Evolutionary conservation across 176 grass and related monocot species (phyloP).

Genomic region (Oryza coarctata): DNA sequence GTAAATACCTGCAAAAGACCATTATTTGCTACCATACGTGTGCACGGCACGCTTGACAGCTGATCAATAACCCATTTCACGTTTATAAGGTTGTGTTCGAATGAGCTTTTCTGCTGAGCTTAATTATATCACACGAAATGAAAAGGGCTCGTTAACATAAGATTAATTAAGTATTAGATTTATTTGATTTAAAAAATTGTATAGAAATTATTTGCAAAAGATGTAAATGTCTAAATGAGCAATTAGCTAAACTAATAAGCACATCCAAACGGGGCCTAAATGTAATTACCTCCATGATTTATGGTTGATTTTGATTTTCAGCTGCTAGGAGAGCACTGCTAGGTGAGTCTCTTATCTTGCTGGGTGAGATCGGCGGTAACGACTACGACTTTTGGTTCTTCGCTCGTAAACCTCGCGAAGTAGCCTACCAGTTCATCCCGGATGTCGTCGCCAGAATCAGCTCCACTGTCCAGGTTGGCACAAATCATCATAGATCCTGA

Average conservation of each 20-base stretch:
- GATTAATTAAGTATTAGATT: too few species aligned
- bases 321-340: constrained; percentile 29
- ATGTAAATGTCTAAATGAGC: too few species aligned
- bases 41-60: neutral
- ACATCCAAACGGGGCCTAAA: too few species aligned
- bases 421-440: constrained; percentile 42
- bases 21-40: neutral
- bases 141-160: too few species aligned
- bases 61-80: neutral
- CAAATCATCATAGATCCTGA: neutral
- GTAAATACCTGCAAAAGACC: too few species aligned
- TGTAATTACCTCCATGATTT: neutral
- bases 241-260: too few species aligned
- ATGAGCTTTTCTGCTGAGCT: too few species aligned
- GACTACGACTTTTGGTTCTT: constrained; percentile 60
- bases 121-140: too few species aligned
- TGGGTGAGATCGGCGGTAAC: constrained; percentile 68
- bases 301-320: neutral
- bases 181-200: too few species aligned
- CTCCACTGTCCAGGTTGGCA: constrained; percentile 26
- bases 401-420: constrained; percentile 13
- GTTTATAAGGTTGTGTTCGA: too few species aligned
- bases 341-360: constrained; percentile 40
- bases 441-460: constrained; percentile 40
- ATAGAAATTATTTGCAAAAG: too few species aligned